Percentiles rank a stretch among this genome's conserved stretches.
Evolutionary conservation across 2,329 filamentous ascomycete species (phyloP).

Genomic region (Fusarium keratoplasticum): DNA sequence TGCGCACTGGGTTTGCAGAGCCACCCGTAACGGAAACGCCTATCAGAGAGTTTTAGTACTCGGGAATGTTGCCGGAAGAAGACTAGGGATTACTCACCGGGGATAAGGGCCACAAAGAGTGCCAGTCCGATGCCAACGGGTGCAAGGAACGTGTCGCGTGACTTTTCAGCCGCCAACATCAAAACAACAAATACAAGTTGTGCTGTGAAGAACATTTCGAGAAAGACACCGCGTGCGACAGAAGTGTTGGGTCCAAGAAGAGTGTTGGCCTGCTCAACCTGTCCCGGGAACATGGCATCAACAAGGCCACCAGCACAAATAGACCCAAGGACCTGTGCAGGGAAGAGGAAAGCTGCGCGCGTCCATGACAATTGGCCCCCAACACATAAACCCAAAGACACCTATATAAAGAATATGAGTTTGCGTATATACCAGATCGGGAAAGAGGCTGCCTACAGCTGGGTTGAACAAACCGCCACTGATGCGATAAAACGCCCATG

Average conservation of each 20-base stretch:
- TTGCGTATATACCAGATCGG: accelerated
- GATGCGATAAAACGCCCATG: conserved; percentile 65
- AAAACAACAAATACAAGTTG: conserved; percentile 71
- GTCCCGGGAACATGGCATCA: conserved; percentile 64
- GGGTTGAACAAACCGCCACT: conserved; percentile 60
- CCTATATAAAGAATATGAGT: conserved; percentile 11
- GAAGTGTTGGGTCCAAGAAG: conserved; percentile 60
- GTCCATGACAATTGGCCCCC: conserved; percentile 33
- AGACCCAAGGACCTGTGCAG: conserved; percentile 65
- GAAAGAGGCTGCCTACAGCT: conserved; percentile 13
- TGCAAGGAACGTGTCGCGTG: conserved; percentile 75
- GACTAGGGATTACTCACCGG: conserved; percentile 17
- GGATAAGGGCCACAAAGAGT: conserved; percentile 67
- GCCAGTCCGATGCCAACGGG: conserved; percentile 76
- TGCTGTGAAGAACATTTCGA: conserved; percentile 72
- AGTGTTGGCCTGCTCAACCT: conserved; percentile 62
- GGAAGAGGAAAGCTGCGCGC: conserved; percentile 55
- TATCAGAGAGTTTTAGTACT: not conserved
- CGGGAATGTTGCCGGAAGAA: not conserved
- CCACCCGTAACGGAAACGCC: conserved; percentile 52
- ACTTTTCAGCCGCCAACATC: conserved; percentile 77
- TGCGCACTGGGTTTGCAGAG: conserved; percentile 59
- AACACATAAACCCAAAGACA: conserved; percentile 37
- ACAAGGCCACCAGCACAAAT: conserved; percentile 68
- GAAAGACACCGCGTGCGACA: conserved; percentile 67